Base-by-base conservation (phyloP, 768 basidiomycete species). In the Pleurotus pulmonarius region DNA sequence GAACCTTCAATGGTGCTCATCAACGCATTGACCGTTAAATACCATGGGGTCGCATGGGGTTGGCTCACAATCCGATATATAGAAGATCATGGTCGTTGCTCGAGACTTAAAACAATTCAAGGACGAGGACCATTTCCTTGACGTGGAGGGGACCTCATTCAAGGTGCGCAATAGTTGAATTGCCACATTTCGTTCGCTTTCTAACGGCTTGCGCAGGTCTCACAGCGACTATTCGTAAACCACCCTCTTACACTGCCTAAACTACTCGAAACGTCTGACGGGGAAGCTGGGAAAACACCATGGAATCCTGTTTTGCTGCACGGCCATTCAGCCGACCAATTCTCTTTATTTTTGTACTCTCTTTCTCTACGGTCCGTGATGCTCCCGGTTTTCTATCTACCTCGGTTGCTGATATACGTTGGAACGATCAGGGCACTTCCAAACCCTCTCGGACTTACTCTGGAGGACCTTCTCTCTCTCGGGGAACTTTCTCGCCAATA, bases 401-500 rank as follows among this genome's bases (percentile, higher is more conserved):
- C 29, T 9, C 9, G 29, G 29, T 34, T 34, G 29, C 11, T 34
- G 29, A 29, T 29, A 11, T 11, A 34, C 7, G 29, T 34, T 34
- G 29, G 29, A 34, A 34, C 9, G 1, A 34, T 11, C 59, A 75
- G 66, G 44, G 64, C 60, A 60, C 63, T 65, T 52, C 66, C 68
- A 56, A 66, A 59, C 53, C 63, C 60, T 8, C 52, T 55, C 39
- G 56, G 59, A 16, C 60, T 72, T 16, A 58, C 71, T 47, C 61
- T 79, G 18, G 65, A 67, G 49, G 65, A 69, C 20, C 61, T 79
- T 6, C 65, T 77, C 26, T 70, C 70, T 39, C 69, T 79, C 56
- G 70, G 74, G 24, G 69, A 74, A 58, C 67, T 75, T 18, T 67
- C 76, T n/a, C 66, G 69, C 66, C 68, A 67, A 59, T 79, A 76